Conservation (phyloP, 1,284 basidiomycete species). For the Trichosporon faecale region DNA sequence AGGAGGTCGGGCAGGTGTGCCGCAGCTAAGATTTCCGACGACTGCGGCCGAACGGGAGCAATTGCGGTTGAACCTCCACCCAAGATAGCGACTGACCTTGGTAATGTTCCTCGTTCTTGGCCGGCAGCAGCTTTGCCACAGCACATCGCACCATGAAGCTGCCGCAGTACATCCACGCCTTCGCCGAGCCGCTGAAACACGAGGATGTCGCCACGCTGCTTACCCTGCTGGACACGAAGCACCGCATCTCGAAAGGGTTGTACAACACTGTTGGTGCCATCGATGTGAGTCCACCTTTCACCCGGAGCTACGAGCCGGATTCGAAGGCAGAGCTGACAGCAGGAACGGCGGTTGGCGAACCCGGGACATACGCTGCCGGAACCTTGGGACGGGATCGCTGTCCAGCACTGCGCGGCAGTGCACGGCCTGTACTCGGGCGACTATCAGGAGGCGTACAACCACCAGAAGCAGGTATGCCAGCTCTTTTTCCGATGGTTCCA, state of each 20-base stretch:
- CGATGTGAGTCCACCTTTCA: conserved; percentile 34
- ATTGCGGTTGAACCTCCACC: background rate
- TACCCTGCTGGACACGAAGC: conserved; percentile 36
- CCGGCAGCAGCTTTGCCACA: background rate
- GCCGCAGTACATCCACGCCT: conserved; percentile 41
- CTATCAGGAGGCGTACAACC: conserved; percentile 42
- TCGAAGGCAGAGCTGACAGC: background rate
- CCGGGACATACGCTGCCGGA: conserved; percentile 41
- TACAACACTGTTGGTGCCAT: conserved; percentile 41
- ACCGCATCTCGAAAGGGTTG: conserved; percentile 41
- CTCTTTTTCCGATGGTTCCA: conserved; percentile 72
- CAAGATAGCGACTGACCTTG: background rate
- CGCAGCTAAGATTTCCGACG: background rate
- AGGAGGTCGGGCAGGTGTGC: background rate
- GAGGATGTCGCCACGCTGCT: conserved; percentile 35
- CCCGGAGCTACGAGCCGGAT: too few relatives aligned
- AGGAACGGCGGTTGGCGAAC: conserved; percentile 39
- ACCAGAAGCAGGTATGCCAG: conserved; percentile 53
- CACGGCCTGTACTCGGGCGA: conserved; percentile 36
- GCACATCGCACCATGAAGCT: conserved; percentile 40
- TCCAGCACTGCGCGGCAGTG: conserved; percentile 46
- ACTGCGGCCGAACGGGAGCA: background rate
- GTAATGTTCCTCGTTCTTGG: background rate
- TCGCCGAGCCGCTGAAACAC: conserved; percentile 35
- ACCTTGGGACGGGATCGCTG: conserved; percentile 47